Base-by-base conservation (phyloP, 768 basidiomycete genomes). In the Hemileccinum rubropunctum region DNA sequence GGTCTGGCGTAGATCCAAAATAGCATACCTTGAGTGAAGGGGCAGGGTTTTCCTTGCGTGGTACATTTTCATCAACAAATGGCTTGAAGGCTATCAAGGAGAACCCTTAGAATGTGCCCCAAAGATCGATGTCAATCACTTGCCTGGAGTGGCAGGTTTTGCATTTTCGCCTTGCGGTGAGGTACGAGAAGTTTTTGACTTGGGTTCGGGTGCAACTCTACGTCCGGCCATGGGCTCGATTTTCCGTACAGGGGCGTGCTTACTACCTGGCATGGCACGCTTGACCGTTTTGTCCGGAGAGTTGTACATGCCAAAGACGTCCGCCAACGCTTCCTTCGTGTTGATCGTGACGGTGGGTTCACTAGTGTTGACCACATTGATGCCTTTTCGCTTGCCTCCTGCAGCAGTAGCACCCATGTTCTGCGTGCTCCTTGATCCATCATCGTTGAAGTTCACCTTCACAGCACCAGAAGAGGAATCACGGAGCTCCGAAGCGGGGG, bases 221-320 rank as follows among this genome's bases (percentile, higher is more conserved):
- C 64, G 65, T 36, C 60, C 62, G 37, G 58, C 78, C 12, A 83
- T 72, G 15, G 81, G 78, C 38, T 86, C 84, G 18, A 91, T 71
- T 60, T 79, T 84, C 65, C 76, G 80, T 28, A 88, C 72, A 28
- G 86, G 85, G 0, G 84, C 86, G 61, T 88, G 80, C 61, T 88
- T 88, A 58, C 82, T 86, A 20, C 87, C 86, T 5, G 80, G 78
- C 57, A 75, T 64, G 14, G 73, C 58, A 21, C 76, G 67, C 44
- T 78, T 81, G 39, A 76, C 75, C 0, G 85, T 85, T 70, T 84
- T 89, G 53, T 90, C 88, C 3, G 89, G 89, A 9, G 88, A 91
- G 65, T 97, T 95, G 65, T 94, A 98, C 87, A 98, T 93, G 45
- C 86, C 88, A 70, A 95, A 93, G 36, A 98, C 92, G 62, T 98